Evolutionary conservation across 139 green algal species (phyloP).

Genomic region (Ulvella scutata): DNA sequence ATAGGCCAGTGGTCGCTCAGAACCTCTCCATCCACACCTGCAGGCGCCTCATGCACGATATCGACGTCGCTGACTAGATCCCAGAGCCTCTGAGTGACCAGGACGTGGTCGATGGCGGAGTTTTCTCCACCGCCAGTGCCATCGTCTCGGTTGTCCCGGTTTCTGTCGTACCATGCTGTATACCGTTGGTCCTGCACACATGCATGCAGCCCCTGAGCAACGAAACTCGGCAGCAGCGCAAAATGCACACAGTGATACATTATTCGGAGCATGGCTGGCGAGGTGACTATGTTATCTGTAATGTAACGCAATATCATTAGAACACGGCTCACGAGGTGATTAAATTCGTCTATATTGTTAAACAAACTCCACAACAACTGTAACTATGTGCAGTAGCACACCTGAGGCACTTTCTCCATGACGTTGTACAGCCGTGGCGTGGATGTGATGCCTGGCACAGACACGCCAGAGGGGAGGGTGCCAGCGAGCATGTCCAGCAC

Average conservation of each 20-base stretch:
- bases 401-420: not conserved
- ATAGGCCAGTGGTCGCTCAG: conserved; percentile 2
- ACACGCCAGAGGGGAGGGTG: no score
- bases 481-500: not conserved
- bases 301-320: no score
- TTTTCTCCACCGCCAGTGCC: not conserved
- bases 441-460: not conserved
- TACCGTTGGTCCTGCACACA: not conserved
- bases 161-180: not conserved
- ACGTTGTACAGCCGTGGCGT: not conserved
- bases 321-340: no score
- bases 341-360: no score
- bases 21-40: not conserved
- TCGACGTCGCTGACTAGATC: not conserved
- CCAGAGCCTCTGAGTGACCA: not conserved
- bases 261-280: no score
- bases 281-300: no score
- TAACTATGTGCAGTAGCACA: no score
- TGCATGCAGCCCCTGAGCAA: no score
- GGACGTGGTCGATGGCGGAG: not conserved
- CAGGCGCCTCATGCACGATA: not conserved
- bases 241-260: no score
- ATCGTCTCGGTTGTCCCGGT: not conserved
- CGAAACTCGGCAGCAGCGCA: no score
- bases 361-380: no score